Base-by-base conservation (phyloP, 2,329 filamentous ascomycete genomes). In the Macroventuria anomochaeta region DNA sequence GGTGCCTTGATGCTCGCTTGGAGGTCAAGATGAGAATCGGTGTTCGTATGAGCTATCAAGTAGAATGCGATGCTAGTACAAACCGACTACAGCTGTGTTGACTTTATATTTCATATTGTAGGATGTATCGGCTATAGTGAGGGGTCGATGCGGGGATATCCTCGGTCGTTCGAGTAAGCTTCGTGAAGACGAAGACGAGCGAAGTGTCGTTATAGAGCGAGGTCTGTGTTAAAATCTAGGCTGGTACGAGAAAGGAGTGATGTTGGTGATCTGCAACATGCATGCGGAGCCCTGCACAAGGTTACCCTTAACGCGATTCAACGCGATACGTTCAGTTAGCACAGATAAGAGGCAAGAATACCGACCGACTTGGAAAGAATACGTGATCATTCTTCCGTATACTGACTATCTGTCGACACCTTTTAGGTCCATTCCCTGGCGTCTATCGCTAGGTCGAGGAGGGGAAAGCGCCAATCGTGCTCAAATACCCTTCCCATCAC, bases 141-240 rank as follows among this genome's bases (percentile, higher is more conserved):
- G 51, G 51, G 51, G 51, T 54, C 7, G 40, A 36, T 49, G 44
- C 51, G 51, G 51, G 44, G 51, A 32, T 15, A 44, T 34, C 44
- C 51, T 54, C 44, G 51, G 51, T 37, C 46, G 8, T 20, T 49
- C 51, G 44, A 54, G 39, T 54, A 54, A 54, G 51, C 29, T 18
- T 8, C 5, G 7, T 33, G 20, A 7, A 17, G 4, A 6, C 2
- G 31, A 26, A 41, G 11, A n/a, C 4, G 12, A 6, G 17, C 10
- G 12, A 26, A 17, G 0, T 1, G 12, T 21, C 15, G 7, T 37
- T 10, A 10, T 26, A 20, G 2, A 7, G 15, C n/a, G n/a, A 21
- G 10, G 8, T 3, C n/a, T 7, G 15, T 12, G 20, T 20, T 21
- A 7, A 17, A 31, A 7, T 8, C 12, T 6, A 20, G 15, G 5